Percentiles rank a stretch among this genome's conserved stretches.
phyloP scores from a whole-genome alignment of 768 basidiomycete genomes.

The Panus rudis region DNA sequence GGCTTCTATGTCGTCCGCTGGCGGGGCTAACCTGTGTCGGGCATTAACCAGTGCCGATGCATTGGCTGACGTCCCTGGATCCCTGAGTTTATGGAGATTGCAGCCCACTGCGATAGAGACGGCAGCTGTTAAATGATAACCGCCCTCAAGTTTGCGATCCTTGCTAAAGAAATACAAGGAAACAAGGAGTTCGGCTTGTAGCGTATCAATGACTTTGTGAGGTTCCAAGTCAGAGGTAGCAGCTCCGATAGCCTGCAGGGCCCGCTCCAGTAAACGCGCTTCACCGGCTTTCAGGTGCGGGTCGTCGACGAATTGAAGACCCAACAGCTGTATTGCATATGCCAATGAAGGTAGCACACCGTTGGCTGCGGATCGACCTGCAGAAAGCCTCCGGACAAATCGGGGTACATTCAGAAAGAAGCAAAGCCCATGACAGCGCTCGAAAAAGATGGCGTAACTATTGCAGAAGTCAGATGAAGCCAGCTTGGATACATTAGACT shows the following conservation, averaged over 20 bases:
- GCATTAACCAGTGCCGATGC: slow-evolving; percentile 16
- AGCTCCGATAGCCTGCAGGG: slow-evolving; percentile 44
- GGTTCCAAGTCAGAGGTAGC: slow-evolving; percentile 24
- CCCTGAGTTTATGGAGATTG: slow-evolving; percentile 22
- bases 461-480: too few relatives aligned
- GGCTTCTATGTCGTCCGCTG: slow-evolving; percentile 45
- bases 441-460: too few relatives aligned
- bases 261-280: slow-evolving; percentile 39
- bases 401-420: slow-evolving; percentile 53
- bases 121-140: slow-evolving; percentile 40
- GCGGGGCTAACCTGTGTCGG: slow-evolving; percentile 26
- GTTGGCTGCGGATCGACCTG: slow-evolving; percentile 14
- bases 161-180: slow-evolving; percentile 57
- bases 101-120: slow-evolving; percentile 26
- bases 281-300: slow-evolving; percentile 21
- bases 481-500: too few relatives aligned
- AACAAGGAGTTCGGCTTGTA: slow-evolving; percentile 46
- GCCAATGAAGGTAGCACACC: slow-evolving; percentile 36
- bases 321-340: slow-evolving; percentile 30
- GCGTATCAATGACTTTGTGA: slow-evolving; percentile 27
- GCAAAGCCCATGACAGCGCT: slow-evolving; percentile 51
- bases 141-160: slow-evolving; percentile 54
- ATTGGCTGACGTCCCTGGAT: slow-evolving; percentile 16
- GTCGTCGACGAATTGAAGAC: slow-evolving; percentile 21
- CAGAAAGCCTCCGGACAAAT: slow-evolving; percentile 30